Base-by-base conservation (phyloP, 768 basidiomycete genomes). In the Cyathus striatus region DNA sequence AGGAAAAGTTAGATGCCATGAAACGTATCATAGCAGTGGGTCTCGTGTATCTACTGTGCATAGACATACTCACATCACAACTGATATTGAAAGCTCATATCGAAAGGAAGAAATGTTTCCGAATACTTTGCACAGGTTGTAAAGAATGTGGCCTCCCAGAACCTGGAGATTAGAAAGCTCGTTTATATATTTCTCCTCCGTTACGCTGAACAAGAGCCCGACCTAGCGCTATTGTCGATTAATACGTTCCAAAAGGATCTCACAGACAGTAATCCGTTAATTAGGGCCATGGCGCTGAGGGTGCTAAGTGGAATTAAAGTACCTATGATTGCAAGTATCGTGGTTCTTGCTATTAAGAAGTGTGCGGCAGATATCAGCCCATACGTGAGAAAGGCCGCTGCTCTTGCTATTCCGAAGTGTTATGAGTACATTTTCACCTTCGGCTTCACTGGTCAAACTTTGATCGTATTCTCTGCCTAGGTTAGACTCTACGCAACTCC, bases 161-260 rank as follows among this genome's bases (percentile, higher is more conserved):
- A 90, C 57, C 80, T 98, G 38, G 92, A 96, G 63, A 86, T 95
- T 54, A 83, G 95, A 46, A 97, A 98, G 65, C 81, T 99, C 41
- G 92, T 98, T 27, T 98, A 98, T 63, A 95, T 98, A 50, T 99
- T 95, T 68, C 83, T 99, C 50, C 70, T 98, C 35, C 85, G 91
- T 46, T 94, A 96, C 63, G 92, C 96, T 39, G 83, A 89, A 32
- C 79, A 83, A 24, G 93, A 96, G 54, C 94, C 96, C 12, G 96
- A 98, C 62, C 82, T 98, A 38, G 89, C 95, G 1, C 66, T 99
- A 38, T 75, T 99, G 23, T 94, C 93, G 2, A 95, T 99, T 70
- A 99, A 99, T 66, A 95, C 95, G 1, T 97, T 98, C 59, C 96
- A 99, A 62, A 91, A 90, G 63, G 96, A 99, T 65, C 72, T 99